Base-by-base conservation (phyloP, 495 filamentous ascomycete species). In the Extremus antarcticus region DNA sequence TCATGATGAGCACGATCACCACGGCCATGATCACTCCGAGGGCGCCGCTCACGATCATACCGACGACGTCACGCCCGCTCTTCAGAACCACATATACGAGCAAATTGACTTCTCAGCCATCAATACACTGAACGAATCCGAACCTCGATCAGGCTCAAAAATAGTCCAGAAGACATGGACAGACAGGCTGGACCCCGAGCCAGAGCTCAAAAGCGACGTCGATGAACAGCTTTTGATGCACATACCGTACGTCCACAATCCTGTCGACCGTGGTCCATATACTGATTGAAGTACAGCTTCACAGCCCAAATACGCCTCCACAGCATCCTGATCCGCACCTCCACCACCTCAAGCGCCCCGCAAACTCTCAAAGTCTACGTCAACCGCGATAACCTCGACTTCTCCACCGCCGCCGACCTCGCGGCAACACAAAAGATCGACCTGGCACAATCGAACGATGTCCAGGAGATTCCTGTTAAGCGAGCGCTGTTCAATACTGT, bases 201-300 rank as follows among this genome's bases (percentile, higher is more conserved):
- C 87, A 0, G 83, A 90, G 68, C 76, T 98, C 13, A 78, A 74
- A 65, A 95, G 89, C 56, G 86, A 91, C 66, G 81, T 83, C 0
- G 92, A 97, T 64, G 92, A 95, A 74, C 89, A 98, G 71, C 57
- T 98, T n/a, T 65, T 98, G 32, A 86, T 97, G 71, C 81, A 84
- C 63, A 78, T 97, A 20, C 94, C 92, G 91, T 97, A 73, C 45
- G 87, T 79, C 48, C 15, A 16, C 3, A 50, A 11, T 10, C 11
- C 8, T 21, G 10, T n/a, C n/a, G n/a, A n/a, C n/a, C n/a, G n/a
- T n/a, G n/a, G n/a, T 23, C 7, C 46, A 29, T 17, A 38, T 16
- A 51, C 11, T 7, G 7, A 11, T 32, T 2, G 3, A n/a, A 8
- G 24, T 55, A 32, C 55, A 98, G 92, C 24, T 98, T 98, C 74